Conservation (phyloP, 2,329 filamentous ascomycete species). For the Cladosporium oxysporum region DNA sequence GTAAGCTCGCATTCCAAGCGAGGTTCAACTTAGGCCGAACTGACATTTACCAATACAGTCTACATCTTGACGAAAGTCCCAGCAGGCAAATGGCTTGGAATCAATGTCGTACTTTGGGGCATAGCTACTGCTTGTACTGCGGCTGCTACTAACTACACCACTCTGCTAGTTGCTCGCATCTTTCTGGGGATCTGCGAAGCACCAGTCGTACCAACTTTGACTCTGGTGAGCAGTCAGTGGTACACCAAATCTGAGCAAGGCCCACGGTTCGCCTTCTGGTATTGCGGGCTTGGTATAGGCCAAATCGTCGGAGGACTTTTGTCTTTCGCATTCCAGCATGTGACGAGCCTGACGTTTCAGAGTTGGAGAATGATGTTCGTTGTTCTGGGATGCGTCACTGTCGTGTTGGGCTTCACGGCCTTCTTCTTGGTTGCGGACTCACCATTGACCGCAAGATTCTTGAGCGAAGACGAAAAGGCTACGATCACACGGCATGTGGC, state of each 20-base stretch:
- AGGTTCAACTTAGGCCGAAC: neutral
- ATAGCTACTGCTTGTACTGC: slow-evolving; percentile 60
- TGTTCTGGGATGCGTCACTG: slow-evolving; percentile 25
- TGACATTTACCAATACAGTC: slow-evolving; percentile 42
- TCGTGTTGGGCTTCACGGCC: slow-evolving; percentile 23
- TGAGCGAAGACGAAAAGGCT: slow-evolving; percentile 55
- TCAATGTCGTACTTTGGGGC: slow-evolving; percentile 66
- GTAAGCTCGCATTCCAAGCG: slow-evolving; percentile 39
- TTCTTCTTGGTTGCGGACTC: slow-evolving; percentile 43
- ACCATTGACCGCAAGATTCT: slow-evolving; percentile 70
- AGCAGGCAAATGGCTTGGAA: slow-evolving; percentile 59
- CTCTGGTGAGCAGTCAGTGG: slow-evolving; percentile 68
- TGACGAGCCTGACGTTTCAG: slow-evolving; percentile 23
- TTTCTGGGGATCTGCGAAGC: slow-evolving; percentile 70
- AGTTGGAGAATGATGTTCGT: slow-evolving; percentile 31
- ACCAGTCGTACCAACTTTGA: slow-evolving; percentile 65
- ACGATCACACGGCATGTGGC: slow-evolving; percentile 49
- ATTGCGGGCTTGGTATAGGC: slow-evolving; percentile 73
- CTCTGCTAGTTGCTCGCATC: slow-evolving; percentile 60
- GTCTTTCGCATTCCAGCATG: slow-evolving; percentile 51
- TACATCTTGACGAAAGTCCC: slow-evolving; percentile 59
- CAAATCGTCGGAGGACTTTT: slow-evolving; percentile 70
- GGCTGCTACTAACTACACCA: slow-evolving; percentile 59
- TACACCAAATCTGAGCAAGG: slow-evolving; percentile 62
- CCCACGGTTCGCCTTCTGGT: slow-evolving; percentile 40